phyloP scores from a whole-genome alignment of 2,329 filamentous ascomycete genomes.

The Cercospora nicotianae region DNA sequence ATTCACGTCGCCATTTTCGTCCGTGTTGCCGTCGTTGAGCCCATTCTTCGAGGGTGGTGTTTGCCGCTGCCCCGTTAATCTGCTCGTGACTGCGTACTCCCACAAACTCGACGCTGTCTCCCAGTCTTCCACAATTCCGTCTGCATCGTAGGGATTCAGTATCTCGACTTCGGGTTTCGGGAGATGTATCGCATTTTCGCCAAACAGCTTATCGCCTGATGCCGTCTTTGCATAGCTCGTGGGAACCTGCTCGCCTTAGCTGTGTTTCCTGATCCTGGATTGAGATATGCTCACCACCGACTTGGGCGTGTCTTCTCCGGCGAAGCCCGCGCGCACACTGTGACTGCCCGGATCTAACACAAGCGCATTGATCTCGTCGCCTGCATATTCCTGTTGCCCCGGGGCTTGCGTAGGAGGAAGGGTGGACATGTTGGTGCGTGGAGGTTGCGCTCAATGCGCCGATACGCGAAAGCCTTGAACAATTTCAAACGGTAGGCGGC shows the following conservation, averaged over 20 bases:
- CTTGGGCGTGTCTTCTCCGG: slow-evolving; percentile 96
- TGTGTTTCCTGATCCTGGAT: background rate
- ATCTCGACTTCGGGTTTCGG: slow-evolving; percentile 76
- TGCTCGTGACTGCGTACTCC: slow-evolving; percentile 88
- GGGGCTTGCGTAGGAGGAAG: slow-evolving; percentile 39
- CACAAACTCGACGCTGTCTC: slow-evolving; percentile 84
- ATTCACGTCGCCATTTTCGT: slow-evolving; percentile 49
- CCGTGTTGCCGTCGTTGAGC: slow-evolving; percentile 66
- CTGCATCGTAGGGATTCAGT: slow-evolving; percentile 85
- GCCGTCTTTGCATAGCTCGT: slow-evolving; percentile 75
- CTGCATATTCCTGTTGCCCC: slow-evolving; percentile 48
- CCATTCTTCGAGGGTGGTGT: slow-evolving; percentile 73
- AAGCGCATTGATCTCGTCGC: slow-evolving; percentile 96
- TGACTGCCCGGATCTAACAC: slow-evolving; percentile 94
- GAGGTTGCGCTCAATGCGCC: background rate
- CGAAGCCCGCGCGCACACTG: slow-evolving; percentile 89
- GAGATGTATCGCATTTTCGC: slow-evolving; percentile 84
- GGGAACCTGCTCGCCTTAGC: slow-evolving; percentile 46
- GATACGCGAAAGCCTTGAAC: background rate
- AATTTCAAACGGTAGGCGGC: too few species aligned
- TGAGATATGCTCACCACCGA: slow-evolving; percentile 60
- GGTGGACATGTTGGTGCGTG: slow-evolving; percentile 25
- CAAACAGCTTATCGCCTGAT: slow-evolving; percentile 65
- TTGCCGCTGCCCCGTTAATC: slow-evolving; percentile 74
- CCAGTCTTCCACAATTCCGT: slow-evolving; percentile 95